Evolutionary conservation across 2,329 filamentous ascomycete species (phyloP).

Genomic region (Zymoseptoria pseudotritici): DNA sequence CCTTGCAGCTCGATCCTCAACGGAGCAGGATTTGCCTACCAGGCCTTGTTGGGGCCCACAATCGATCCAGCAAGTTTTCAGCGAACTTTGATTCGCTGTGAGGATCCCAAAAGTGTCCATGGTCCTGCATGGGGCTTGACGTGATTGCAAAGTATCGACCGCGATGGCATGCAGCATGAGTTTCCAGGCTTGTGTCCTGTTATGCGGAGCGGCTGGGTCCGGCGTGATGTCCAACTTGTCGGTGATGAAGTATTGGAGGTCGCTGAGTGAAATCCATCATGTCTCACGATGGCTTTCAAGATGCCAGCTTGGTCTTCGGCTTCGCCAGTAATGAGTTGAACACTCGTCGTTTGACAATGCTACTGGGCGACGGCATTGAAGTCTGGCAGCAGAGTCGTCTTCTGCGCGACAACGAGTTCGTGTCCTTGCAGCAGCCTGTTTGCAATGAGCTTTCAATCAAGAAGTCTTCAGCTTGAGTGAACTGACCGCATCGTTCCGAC

Average conservation of each 20-base stretch:
- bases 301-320: neutral
- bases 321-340: neutral
- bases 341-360: neutral
- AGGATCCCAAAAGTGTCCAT: neutral
- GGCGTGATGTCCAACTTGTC: neutral
- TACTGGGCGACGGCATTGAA: neutral
- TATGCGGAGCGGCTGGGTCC: neutral
- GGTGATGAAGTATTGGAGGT: neutral
- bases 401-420: conserved; percentile 10
- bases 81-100: neutral
- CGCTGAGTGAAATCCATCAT: neutral
- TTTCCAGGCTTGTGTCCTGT: neutral
- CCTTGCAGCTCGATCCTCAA: too few species aligned
- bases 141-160: neutral
- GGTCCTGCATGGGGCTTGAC: neutral
- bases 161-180: neutral
- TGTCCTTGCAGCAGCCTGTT: conserved; percentile 13
- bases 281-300: neutral
- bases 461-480: neutral
- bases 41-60: too few species aligned
- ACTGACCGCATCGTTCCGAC: conserved; percentile 11
- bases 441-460: neutral
- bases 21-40: too few species aligned
- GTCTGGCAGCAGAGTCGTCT: conserved; percentile 1
- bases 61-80: neutral